Evolutionary conservation across 768 basidiomycete species (phyloP).

Genomic region (Sarcodon sp.): DNA sequence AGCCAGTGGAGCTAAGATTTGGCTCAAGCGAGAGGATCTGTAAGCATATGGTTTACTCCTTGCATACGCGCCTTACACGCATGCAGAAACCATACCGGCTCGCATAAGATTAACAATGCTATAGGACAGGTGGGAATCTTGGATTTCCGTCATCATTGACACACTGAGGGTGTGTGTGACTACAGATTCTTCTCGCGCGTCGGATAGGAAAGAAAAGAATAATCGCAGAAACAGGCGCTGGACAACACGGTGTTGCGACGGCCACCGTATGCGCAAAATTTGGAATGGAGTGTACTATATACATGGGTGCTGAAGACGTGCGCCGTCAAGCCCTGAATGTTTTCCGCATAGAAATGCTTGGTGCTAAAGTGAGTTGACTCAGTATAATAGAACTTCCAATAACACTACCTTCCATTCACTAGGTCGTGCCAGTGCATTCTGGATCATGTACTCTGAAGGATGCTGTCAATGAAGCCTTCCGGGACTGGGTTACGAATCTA

Average conservation of each 20-base stretch:
- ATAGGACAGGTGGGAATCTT: slow-evolving; percentile 68
- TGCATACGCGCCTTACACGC: slow-evolving; percentile 1
- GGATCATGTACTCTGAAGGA: slow-evolving; percentile 95
- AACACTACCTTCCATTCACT: not conserved
- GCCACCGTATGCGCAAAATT: slow-evolving; percentile 98
- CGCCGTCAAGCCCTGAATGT: slow-evolving; percentile 94
- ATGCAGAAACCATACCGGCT: slow-evolving; percentile 88
- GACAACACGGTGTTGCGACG: slow-evolving; percentile 98
- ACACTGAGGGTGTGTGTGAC: not conserved
- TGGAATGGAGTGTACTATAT: slow-evolving; percentile 88
- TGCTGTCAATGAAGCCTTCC: slow-evolving; percentile 95
- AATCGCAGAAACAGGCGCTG: slow-evolving; percentile 98
- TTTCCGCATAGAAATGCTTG: slow-evolving; percentile 96
- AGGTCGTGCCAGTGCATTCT: slow-evolving; percentile 91
- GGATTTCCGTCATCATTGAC: not conserved
- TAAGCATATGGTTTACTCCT: slow-evolving; percentile 19
- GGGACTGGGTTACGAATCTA: slow-evolving; percentile 97
- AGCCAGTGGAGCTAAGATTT: slow-evolving; percentile 89
- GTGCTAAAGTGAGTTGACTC: slow-evolving; percentile 51
- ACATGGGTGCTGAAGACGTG: slow-evolving; percentile 98
- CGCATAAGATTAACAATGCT: slow-evolving; percentile 99
- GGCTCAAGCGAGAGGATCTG: slow-evolving; percentile 96
- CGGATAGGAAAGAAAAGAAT: slow-evolving; percentile 93
- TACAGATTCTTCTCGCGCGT: slow-evolving; percentile 82
- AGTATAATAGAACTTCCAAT: not conserved